Percentiles rank a stretch among this genome's conserved stretches.
These are phyloP conservation scores for Coniferiporia weirii DNA, from an alignment of 1,284 basidiomycete species.

Conservation along the genomic window DNA sequence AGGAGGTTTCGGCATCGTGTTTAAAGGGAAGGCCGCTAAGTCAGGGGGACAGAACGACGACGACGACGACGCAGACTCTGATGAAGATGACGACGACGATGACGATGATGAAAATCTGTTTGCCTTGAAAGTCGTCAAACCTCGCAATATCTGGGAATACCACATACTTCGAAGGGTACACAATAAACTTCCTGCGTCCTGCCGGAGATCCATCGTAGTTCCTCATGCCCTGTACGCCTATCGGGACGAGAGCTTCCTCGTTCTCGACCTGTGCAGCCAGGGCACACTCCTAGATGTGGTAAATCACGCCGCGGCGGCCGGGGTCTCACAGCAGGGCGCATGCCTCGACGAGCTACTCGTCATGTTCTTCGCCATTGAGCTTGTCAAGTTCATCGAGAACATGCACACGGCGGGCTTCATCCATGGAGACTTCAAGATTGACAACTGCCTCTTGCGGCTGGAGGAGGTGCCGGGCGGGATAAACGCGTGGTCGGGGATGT, in stretches of 20 bases:
- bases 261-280: conserved; percentile 86
- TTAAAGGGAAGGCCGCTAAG: conserved; percentile 70
- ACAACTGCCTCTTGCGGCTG: conserved; percentile 93
- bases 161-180: conserved; percentile 81
- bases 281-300: conserved; percentile 92
- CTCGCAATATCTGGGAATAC: conserved; percentile 91
- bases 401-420: conserved; percentile 83
- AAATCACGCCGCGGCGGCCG: conserved; percentile 72
- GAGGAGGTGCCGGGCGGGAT: conserved; percentile 73
- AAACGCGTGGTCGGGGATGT: conserved; percentile 68
- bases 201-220: conserved; percentile 63
- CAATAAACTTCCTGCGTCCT: conserved; percentile 48
- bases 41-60: conserved; percentile 41
- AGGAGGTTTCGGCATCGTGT: conserved; percentile 95
- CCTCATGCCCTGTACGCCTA: conserved; percentile 78
- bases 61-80: conserved; percentile 49
- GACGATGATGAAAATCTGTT: conserved; percentile 57
- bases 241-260: conserved; percentile 85
- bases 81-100: conserved; percentile 48
- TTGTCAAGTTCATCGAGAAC: conserved; percentile 78
- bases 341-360: conserved; percentile 92
- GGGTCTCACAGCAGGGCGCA: conserved; percentile 70
- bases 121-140: conserved; percentile 91
- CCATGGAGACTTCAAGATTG: conserved; percentile 98
- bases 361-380: conserved; percentile 92